Percentiles rank a stretch among this genome's conserved stretches.
phyloP scores from a whole-genome alignment of 163 green algal genomes.

The Chlamydomonas reinhardtii region DNA sequence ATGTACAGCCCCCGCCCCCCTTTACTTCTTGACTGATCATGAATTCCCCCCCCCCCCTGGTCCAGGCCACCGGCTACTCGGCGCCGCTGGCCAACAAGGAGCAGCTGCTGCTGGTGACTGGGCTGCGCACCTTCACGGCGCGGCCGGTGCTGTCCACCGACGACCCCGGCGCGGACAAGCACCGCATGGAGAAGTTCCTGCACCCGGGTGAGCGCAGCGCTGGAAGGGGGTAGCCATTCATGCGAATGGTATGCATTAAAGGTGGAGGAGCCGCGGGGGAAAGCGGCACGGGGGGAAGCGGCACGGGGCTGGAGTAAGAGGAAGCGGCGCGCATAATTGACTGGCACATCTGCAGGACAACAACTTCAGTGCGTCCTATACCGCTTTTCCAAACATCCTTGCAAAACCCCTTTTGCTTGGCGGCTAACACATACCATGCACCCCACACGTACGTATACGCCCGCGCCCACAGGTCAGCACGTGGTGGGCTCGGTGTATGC shows the following conservation, averaged over 20 bases:
- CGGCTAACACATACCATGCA: too few relatives aligned
- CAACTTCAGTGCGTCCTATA: too few relatives aligned
- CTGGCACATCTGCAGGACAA: too few relatives aligned
- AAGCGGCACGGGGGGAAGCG: neutral
- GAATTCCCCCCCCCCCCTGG: too few relatives aligned
- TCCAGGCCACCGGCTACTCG: slow-evolving; percentile 73
- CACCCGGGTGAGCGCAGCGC: slow-evolving; percentile 61
- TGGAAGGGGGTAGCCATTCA: neutral
- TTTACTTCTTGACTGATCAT: too few relatives aligned
- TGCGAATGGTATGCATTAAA: neutral
- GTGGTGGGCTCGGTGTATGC: slow-evolving; percentile 86
- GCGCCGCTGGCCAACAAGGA: slow-evolving; percentile 90
- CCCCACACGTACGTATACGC: too few relatives aligned
- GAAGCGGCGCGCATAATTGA: too few relatives aligned
- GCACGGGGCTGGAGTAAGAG: neutral
- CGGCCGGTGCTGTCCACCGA: slow-evolving; percentile 88
- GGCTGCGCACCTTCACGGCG: slow-evolving; percentile 69
- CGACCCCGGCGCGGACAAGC: slow-evolving; percentile 88
- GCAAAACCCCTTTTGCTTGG: too few relatives aligned
- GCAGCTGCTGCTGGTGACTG: slow-evolving; percentile 87
- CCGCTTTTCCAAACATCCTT: too few relatives aligned
- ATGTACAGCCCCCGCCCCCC: too few relatives aligned
- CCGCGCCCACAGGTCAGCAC: slow-evolving; percentile 16
- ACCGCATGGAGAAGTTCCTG: slow-evolving; percentile 97
- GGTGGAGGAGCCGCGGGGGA: too few relatives aligned